Conservation (phyloP, 768 basidiomycete species). For the Panaeolus papilionaceus region DNA sequence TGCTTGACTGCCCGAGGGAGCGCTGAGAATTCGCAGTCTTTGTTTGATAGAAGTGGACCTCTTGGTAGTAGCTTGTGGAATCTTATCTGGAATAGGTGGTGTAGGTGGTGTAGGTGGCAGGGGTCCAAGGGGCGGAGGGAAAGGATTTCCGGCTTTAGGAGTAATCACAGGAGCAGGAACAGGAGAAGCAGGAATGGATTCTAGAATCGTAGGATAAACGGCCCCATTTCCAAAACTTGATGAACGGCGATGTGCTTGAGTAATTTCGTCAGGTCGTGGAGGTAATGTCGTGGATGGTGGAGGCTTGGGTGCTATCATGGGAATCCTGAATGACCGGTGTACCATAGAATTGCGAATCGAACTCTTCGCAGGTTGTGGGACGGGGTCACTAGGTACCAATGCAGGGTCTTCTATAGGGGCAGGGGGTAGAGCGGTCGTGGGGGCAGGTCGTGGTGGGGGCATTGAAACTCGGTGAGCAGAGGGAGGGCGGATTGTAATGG, state of each 20-base stretch:
- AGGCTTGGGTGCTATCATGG: conserved; percentile 66
- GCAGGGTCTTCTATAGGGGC: conserved; percentile 52
- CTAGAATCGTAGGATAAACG: conserved; percentile 33
- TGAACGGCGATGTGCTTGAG: conserved; percentile 39
- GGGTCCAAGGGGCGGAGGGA: conserved; percentile 52
- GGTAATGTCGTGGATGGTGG: conserved; percentile 67
- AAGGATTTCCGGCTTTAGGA: conserved; percentile 34
- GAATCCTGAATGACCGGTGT: conserved; percentile 62
- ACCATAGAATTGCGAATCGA: conserved; percentile 64
- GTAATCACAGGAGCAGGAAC: conserved; percentile 46
- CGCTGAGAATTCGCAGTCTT: conserved; percentile 72
- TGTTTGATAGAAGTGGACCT: conserved; percentile 59
- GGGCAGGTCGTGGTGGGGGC: conserved; percentile 78
- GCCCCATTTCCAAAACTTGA: conserved; percentile 41
- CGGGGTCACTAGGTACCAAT: conserved; percentile 28
- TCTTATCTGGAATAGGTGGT: conserved; percentile 25
- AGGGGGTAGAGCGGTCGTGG: conserved; percentile 72
- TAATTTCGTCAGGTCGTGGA: conserved; percentile 68
- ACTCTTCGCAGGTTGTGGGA: conserved; percentile 34
- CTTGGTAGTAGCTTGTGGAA: conserved; percentile 26
- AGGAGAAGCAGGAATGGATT: conserved; percentile 54
- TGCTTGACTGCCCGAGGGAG: conserved; percentile 48
- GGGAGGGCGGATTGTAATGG: conserved; percentile 21
- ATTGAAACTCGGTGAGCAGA: conserved; percentile 58
- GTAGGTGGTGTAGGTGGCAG: conserved; percentile 42